A percentile compares a stretch with the other conserved stretches of the same genome.
Evolutionary conservation across 257 asterid genomes (phyloP).

Genomic region (Gentiana dahurica): DNA sequence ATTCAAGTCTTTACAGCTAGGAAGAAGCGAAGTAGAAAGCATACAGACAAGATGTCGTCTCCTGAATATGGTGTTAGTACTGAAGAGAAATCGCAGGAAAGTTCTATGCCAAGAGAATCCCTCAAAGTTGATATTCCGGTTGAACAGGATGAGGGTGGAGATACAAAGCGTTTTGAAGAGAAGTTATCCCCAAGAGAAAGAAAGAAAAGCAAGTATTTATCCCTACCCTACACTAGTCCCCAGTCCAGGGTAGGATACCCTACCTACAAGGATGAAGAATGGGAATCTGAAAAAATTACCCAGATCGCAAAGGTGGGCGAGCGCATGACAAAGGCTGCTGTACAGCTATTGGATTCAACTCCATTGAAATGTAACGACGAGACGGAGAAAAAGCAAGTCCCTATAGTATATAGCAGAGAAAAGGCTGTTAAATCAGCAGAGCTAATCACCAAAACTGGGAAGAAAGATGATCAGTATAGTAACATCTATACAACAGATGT

Average conservation of each 20-base stretch:
- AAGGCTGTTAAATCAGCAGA: neutral
- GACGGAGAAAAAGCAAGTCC: slow-evolving; percentile 8
- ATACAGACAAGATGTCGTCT: slow-evolving; percentile 9
- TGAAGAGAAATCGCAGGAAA: slow-evolving; percentile 13
- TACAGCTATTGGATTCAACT: slow-evolving; percentile 16
- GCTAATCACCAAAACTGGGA: neutral
- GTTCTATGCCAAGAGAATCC: slow-evolving; percentile 8
- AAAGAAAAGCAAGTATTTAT: slow-evolving; percentile 73
- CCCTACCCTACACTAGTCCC: slow-evolving; percentile 54
- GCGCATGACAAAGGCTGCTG: slow-evolving; percentile 21
- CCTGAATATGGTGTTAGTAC: slow-evolving; percentile 8
- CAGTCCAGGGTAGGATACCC: slow-evolving; percentile 14
- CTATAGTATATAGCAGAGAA: neutral
- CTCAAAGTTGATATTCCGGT: slow-evolving; percentile 9
- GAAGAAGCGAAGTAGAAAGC: slow-evolving; percentile 21
- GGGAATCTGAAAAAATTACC: slow-evolving; percentile 19
- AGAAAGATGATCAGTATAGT: slow-evolving; percentile 13
- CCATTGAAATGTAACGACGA: slow-evolving; percentile 13
- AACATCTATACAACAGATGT: slow-evolving; percentile 17
- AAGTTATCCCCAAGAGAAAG: slow-evolving; percentile 55
- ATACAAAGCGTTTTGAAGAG: slow-evolving; percentile 15
- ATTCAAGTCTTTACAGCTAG: slow-evolving; percentile 4
- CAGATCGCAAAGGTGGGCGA: slow-evolving; percentile 22
- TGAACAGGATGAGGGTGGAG: slow-evolving; percentile 18
- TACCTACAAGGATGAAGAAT: slow-evolving; percentile 7